phyloP scores from a whole-genome alignment of 768 basidiomycete genomes.

The Sistotremastrum suecicum region DNA sequence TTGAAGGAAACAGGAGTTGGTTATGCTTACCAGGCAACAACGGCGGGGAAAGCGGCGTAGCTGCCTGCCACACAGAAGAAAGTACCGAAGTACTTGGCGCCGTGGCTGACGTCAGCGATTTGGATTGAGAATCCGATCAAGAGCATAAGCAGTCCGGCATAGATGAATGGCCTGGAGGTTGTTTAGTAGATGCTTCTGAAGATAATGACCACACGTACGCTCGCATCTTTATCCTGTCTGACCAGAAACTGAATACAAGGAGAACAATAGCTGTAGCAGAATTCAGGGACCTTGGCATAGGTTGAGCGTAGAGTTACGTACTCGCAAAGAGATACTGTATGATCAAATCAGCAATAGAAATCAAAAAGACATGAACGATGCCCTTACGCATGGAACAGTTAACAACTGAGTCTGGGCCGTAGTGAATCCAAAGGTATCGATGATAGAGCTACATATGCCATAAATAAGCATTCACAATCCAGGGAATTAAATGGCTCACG shows the following conservation, averaged over 20 bases:
- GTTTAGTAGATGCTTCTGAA: too few species aligned
- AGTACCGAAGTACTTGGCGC: conserved; percentile 59
- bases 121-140: conserved; percentile 51
- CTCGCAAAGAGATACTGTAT: conserved; percentile 46
- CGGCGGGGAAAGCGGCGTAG: conserved; percentile 44
- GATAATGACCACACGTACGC: conserved; percentile 9
- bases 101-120: conserved; percentile 34
- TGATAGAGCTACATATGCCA: too few species aligned
- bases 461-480: too few species aligned
- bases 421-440: conserved; percentile 40
- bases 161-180: conserved; percentile 30
- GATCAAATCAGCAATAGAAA: too few species aligned
- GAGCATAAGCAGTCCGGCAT: conserved; percentile 33
- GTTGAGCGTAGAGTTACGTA: conserved; percentile 17
- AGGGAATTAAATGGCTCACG: not conserved
- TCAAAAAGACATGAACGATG: too few species aligned
- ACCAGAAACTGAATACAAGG: conserved; percentile 37
- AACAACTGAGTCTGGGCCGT: conserved; percentile 46
- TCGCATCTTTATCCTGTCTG: conserved; percentile 41
- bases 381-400: conserved; percentile 31
- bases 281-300: not conserved
- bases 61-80: conserved; percentile 55
- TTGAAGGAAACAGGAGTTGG: not conserved
- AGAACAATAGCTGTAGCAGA: conserved; percentile 32
- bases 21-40: conserved; percentile 40